These are phyloP conservation scores for Lomentospora prolificans DNA, from an alignment of 2,329 filamentous ascomycete genomes.

Conservation along the genomic window DNA sequence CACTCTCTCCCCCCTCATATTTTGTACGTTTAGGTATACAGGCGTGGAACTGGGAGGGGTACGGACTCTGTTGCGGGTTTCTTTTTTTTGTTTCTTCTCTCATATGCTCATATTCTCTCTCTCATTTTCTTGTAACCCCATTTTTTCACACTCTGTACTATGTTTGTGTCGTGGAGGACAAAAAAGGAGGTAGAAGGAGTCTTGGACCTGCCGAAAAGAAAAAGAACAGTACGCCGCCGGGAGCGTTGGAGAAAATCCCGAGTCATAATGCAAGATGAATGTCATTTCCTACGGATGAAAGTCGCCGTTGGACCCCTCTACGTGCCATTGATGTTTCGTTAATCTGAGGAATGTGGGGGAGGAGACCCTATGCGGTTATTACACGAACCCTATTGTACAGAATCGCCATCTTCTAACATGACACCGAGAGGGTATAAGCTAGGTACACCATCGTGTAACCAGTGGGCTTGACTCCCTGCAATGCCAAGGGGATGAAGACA, in stretches of 20 bases:
- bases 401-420: too few relatives aligned
- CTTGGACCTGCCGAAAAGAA: background rate
- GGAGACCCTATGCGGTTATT: too few relatives aligned
- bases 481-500: too few relatives aligned
- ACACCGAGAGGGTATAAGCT: too few relatives aligned
- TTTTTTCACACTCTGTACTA: background rate
- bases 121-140: background rate
- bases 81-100: background rate
- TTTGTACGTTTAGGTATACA: conserved; percentile 2
- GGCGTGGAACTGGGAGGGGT: background rate
- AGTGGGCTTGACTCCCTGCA: too few relatives aligned
- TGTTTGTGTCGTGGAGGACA: background rate
- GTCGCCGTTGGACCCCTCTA: too few relatives aligned
- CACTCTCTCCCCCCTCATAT: background rate
- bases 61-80: background rate
- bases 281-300: background rate
- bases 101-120: background rate
- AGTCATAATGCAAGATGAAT: background rate
- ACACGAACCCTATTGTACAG: too few relatives aligned
- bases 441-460: too few relatives aligned
- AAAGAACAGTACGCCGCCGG: background rate
- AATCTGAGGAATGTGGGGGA: background rate
- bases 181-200: background rate
- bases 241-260: background rate
- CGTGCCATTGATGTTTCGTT: background rate